Base-by-base conservation (phyloP, 345 rosid genomes). In the Sapria himalayana region DNA sequence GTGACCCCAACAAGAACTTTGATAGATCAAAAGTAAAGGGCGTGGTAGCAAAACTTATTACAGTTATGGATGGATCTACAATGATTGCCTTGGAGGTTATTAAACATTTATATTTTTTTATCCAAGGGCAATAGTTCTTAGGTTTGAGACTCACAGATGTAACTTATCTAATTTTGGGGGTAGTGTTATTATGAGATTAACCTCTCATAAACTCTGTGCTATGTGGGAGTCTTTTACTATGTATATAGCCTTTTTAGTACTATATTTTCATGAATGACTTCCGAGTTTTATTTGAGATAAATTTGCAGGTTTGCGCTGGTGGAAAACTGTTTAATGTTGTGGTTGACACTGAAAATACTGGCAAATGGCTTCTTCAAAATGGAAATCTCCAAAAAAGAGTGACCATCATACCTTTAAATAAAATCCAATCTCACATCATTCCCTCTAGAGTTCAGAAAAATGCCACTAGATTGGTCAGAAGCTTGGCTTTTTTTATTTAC, bases 11-110 rank as follows among this genome's bases (percentile, higher is more conserved):
- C 34, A 89, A 61, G 54, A 71, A 76, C 52, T 89, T 89, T 62
- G 93, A 89, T 41, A 66, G 86, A 58, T 72, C 84, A 29, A 82
- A 71, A 67, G 98, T 89, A 59, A 89, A 89, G 63, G 98, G 98
- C 22, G 94, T 79, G 52, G 86, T 89, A 25, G 92, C 98, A 60
- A 82, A 68, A 58, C 81, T 82, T 48, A 67, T 89, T 53, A 67
- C 73, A 62, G 95, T 89, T 43, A 89, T 74, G 58, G 84, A 89
- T 57, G 59, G 70, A 54, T 57, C 73, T 19, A 45, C 98, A 25
- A 67, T 79, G 93, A 79, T 71, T 54, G 98, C 98, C 21, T 69
- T 89, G 57, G 98, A 89, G 91, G 98, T 89, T 33, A 45, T 60
- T 1, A 25, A 45, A 37, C 24, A 40, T 45, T 25, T 40, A 15